These are phyloP conservation scores for Tetrapisispora iriomotensis DNA, from an alignment of 805 yeast species.

Conservation along the genomic window DNA sequence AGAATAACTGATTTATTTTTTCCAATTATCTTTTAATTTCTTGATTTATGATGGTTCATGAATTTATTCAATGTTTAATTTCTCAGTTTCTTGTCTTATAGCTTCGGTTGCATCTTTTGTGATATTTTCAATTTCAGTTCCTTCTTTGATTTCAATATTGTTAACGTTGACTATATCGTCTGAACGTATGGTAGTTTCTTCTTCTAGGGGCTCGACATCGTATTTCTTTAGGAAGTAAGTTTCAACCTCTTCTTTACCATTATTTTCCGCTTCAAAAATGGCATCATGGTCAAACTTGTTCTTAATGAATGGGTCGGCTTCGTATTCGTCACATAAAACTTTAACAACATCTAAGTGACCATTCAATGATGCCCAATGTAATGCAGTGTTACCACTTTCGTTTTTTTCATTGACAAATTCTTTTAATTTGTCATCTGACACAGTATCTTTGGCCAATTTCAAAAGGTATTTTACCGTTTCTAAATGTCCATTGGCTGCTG, in stretches of 20 bases:
- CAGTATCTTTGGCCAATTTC: constrained; percentile 31
- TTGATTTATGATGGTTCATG: not conserved
- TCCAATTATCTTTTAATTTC: too few relatives aligned
- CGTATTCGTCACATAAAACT: constrained; percentile 58
- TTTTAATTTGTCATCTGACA: constrained; percentile 33
- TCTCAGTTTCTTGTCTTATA: constrained; percentile 25
- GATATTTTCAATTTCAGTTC: constrained; percentile 42
- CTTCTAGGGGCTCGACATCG: constrained; percentile 52
- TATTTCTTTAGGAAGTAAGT: constrained; percentile 65
- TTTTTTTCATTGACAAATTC: constrained; percentile 45
- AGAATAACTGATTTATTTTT: too few relatives aligned
- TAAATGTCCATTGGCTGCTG: constrained; percentile 86
- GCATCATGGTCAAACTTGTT: constrained; percentile 74
- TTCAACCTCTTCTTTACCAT: constrained; percentile 65
- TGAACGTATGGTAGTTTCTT: constrained; percentile 37
- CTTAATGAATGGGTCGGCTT: constrained; percentile 73
- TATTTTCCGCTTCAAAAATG: constrained; percentile 80
- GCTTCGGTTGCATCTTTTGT: constrained; percentile 40
- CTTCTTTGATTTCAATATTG: constrained; percentile 34
- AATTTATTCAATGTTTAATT: constrained; percentile 9
- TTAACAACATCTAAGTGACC: constrained; percentile 71
- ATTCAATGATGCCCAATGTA: constrained; percentile 92
- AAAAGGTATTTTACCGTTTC: constrained; percentile 57
- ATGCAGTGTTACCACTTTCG: constrained; percentile 82
- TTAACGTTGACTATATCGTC: constrained; percentile 32